These are phyloP conservation scores for Bruguiera hainesii DNA, from an alignment of 441 rosid genomes.

Conservation along the genomic window DNA sequence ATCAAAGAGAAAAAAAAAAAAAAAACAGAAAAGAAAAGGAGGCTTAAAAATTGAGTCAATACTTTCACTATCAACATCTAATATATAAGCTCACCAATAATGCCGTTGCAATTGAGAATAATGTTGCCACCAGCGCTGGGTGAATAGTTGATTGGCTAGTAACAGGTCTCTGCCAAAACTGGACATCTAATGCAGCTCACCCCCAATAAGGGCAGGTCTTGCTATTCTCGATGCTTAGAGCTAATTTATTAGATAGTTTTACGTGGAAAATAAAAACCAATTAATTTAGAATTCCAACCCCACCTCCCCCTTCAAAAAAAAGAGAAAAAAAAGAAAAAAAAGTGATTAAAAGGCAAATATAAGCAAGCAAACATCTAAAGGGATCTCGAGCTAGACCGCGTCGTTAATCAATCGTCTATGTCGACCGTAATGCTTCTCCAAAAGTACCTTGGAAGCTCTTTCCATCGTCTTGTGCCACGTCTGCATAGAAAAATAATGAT, in stretches of 20 bases:
- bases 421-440: conserved; percentile 70
- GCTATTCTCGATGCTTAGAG: too few species aligned
- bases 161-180: not conserved
- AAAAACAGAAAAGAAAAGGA: too few species aligned
- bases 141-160: not conserved
- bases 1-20: too few species aligned
- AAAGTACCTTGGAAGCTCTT: conserved; percentile 65
- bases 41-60: too few species aligned
- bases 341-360: not conserved
- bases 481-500: conserved; percentile 25
- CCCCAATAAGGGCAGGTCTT: too few species aligned
- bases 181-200: too few species aligned
- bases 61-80: conserved; percentile 6
- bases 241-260: too few species aligned
- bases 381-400: conserved; percentile 12
- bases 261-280: too few species aligned
- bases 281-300: too few species aligned
- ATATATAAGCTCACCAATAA: conserved; percentile 11
- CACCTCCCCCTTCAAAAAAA: too few species aligned
- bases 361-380: not conserved
- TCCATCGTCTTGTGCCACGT: conserved; percentile 78
- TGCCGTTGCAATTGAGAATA: conserved; percentile 19
- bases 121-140: not conserved
- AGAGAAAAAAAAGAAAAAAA: too few species aligned
- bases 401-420: conserved; percentile 74